Conservation (phyloP, 1,284 basidiomycete species). For the Microbotryum saponariae region DNA sequence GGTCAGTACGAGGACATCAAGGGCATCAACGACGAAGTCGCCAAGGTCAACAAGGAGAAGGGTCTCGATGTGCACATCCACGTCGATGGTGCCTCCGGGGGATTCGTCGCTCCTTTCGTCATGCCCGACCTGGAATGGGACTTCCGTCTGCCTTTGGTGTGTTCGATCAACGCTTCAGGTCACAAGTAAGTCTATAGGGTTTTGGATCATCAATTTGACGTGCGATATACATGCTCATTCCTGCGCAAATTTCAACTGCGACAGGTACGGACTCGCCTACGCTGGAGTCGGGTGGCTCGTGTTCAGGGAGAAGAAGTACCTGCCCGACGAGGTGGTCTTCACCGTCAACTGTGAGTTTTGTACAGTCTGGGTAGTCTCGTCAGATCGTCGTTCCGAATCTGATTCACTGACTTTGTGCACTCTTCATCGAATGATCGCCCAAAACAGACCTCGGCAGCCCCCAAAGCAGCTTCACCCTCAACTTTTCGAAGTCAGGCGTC, state of each 20-base stretch:
- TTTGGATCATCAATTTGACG: conserved; percentile 9
- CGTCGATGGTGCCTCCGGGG: conserved; percentile 38
- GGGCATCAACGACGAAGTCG: conserved; percentile 36
- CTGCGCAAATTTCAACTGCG: not conserved
- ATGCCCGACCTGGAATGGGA: conserved; percentile 40
- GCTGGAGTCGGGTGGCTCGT: conserved; percentile 40
- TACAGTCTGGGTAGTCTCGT: not conserved
- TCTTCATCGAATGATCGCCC: not conserved
- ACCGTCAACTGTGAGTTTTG: conserved; percentile 30
- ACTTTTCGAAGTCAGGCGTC: conserved; percentile 38
- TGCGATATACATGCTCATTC: conserved; percentile 33
- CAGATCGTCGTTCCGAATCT: conserved; percentile 15
- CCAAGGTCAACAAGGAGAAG: conserved; percentile 37
- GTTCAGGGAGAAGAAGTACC: conserved; percentile 38
- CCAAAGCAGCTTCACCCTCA: conserved; percentile 38
- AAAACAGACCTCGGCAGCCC: conserved; percentile 11
- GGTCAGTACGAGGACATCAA: conserved; percentile 39
- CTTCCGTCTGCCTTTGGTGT: conserved; percentile 41
- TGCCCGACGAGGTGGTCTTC: conserved; percentile 41
- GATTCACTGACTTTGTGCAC: not conserved
- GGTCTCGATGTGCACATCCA: conserved; percentile 41
- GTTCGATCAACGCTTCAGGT: conserved; percentile 39
- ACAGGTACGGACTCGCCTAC: conserved; percentile 32
- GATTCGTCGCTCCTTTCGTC: conserved; percentile 42
- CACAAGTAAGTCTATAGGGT: not conserved